Base-by-base conservation (phyloP, 192 early-diverging fungal genomes). In the Coemansia sp. region DNA sequence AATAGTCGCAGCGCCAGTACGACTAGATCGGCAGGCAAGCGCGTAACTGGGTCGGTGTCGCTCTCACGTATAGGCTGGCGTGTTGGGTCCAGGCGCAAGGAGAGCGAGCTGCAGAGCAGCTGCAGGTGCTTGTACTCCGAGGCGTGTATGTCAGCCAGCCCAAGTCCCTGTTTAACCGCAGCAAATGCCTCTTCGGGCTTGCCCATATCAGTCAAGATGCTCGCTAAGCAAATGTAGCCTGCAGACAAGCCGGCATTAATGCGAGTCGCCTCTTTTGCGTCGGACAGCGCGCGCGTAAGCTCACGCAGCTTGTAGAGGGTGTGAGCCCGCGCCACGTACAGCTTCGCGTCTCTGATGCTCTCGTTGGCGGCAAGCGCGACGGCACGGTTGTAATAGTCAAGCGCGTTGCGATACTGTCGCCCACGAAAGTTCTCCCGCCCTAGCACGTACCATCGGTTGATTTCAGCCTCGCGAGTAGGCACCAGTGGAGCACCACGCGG, bases 361-460 rank as follows among this genome's bases (percentile, higher is more conserved):
- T 68, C 72, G 21, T 75, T 72, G 14, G 20, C 39, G 6, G 77
- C 68, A 21, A 68, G 47, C 1, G 77, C 72, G 1, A 75, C 50
- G 9, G 69, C 68, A n/a, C 77, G 61, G 63, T 80, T 75, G 66
- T 52, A 61, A 64, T 67, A 69, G 63, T 75, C 69, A 20, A 74
- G 45, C 0, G 77, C 72, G 3, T 33, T 47, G 42, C 72, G 68
- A 50, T 75, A 66, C 38, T 68, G 69, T 23, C 63, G 62, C 41
- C 64, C 56, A 23, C 65, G 58, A 10, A 66, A 20, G 41, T 69
- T 80, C 39, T 75, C 72, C 18, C 26, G n/a, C 14, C 72, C 77
- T 20, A 73, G 57, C 34, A 16, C 20, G 23, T 72, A 66, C 41
- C 41, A 62, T 18, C 59, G 42, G 13, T 38, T 52, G 20, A 65